Evolutionary conservation across 495 filamentous ascomycete species (phyloP).

Genomic region (Talaromyces ruber): DNA sequence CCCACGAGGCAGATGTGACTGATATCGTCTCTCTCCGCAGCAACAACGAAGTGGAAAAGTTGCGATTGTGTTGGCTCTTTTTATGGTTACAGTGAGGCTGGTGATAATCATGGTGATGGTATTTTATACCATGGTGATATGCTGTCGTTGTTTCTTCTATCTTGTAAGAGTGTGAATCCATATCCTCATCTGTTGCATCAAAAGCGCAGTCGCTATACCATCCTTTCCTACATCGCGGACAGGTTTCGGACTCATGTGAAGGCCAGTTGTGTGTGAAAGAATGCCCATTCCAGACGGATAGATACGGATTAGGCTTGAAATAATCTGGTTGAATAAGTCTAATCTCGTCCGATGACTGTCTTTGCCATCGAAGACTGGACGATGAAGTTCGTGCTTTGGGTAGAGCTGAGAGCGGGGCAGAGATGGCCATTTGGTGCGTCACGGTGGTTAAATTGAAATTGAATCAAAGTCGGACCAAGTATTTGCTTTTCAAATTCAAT

Average conservation of each 20-base stretch:
- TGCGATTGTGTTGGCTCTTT: neutral
- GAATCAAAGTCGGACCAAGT: neutral
- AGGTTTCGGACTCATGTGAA: slow-evolving; percentile 8
- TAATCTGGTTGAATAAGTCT: slow-evolving; percentile 10
- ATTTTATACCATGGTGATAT: neutral
- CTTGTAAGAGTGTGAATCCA: neutral
- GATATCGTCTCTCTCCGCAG: neutral
- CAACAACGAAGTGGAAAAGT: neutral
- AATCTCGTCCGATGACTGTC: neutral
- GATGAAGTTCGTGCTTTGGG: neutral
- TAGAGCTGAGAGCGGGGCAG: neutral
- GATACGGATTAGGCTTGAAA: slow-evolving; percentile 14
- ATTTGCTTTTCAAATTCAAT: neutral
- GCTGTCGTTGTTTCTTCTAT: neutral
- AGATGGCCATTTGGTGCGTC: neutral
- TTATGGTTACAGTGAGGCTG: neutral
- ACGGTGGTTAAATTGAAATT: neutral
- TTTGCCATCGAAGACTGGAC: slow-evolving; percentile 1
- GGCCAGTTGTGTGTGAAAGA: slow-evolving; percentile 19
- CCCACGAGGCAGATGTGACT: neutral
- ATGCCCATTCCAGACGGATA: slow-evolving; percentile 11
- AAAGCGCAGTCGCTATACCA: neutral
- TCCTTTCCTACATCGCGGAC: slow-evolving; percentile 11
- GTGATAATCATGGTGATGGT: neutral
- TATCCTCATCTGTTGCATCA: neutral